Percentiles rank a stretch among this genome's conserved stretches.
phyloP scores from a whole-genome alignment of 345 rosid species.

The Lepidium aucheri region DNA sequence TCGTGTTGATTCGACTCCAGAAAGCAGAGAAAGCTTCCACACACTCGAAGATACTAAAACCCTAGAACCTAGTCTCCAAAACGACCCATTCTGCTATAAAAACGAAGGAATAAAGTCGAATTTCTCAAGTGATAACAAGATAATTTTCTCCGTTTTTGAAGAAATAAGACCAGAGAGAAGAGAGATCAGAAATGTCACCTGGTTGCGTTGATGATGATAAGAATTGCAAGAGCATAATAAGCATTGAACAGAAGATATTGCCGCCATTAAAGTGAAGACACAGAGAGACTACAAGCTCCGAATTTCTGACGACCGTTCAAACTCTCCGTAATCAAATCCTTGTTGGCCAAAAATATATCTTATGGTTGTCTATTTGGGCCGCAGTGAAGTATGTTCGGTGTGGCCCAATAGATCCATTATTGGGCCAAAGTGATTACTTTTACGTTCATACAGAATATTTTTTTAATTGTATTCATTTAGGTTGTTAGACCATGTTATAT shows the following conservation, averaged over 20 bases:
- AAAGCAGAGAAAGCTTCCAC: conserved; percentile 1
- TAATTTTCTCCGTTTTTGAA: not conserved
- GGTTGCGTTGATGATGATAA: not conserved
- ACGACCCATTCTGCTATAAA: conserved; percentile 18
- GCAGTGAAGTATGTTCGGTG: no score
- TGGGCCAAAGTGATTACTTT: no score
- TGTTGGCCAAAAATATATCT: not conserved
- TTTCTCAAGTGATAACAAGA: not conserved
- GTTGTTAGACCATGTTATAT: no score
- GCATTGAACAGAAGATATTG: conserved; percentile 22
- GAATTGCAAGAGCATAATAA: conserved; percentile 10
- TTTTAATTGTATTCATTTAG: no score
- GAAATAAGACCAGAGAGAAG: not conserved
- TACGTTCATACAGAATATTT: no score
- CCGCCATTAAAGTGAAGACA: conserved; percentile 23
- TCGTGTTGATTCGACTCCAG: conserved; percentile 18
- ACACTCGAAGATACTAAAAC: conserved; percentile 10
- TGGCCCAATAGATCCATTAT: no score
- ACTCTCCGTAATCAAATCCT: conserved; percentile 23
- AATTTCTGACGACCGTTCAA: conserved; percentile 24
- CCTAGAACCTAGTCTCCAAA: conserved; percentile 25
- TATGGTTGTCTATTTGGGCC: no score
- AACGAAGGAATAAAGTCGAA: not conserved
- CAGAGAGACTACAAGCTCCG: not conserved
- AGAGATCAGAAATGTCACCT: conserved; percentile 6